Evolutionary conservation across 495 filamentous ascomycete genomes (phyloP).

Genomic region (Penicillium antarcticum): DNA sequence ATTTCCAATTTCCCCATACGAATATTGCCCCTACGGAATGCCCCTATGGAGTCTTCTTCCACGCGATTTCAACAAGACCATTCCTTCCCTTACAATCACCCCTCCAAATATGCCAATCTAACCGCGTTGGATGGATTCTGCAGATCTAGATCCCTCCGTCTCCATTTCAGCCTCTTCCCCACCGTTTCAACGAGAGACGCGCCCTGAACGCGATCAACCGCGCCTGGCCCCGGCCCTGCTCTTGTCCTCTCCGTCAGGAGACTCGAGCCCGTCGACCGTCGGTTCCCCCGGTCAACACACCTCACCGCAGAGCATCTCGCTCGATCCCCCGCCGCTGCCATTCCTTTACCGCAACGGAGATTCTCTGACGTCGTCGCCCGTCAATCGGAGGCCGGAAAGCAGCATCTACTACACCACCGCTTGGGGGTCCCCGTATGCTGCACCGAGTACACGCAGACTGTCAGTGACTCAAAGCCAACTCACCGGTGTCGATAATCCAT

Average conservation of each 20-base stretch:
- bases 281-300: conserved; percentile 34
- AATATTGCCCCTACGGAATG: background rate
- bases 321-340: conserved; percentile 34
- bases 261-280: conserved; percentile 35
- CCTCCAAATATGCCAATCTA: conserved; percentile 17
- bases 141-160: conserved; percentile 42
- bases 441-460: conserved; percentile 47
- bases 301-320: conserved; percentile 28
- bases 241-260: conserved; percentile 34
- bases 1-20: conserved; percentile 2
- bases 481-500: conserved; percentile 32
- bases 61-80: conserved; percentile 17
- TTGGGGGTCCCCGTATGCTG: conserved; percentile 73
- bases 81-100: conserved; percentile 8
- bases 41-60: conserved; percentile 4
- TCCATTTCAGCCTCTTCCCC: conserved; percentile 40
- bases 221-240: conserved; percentile 29
- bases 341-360: conserved; percentile 33
- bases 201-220: conserved; percentile 30
- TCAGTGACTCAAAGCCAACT: conserved; percentile 44
- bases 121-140: conserved; percentile 9
- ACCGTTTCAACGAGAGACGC: conserved; percentile 30
- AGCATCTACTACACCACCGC: conserved; percentile 61
- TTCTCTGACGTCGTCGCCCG: conserved; percentile 41
- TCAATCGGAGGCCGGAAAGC: conserved; percentile 40